Base-by-base conservation (phyloP, 2,329 filamentous ascomycete genomes). In the Colletotrichum truncatum region DNA sequence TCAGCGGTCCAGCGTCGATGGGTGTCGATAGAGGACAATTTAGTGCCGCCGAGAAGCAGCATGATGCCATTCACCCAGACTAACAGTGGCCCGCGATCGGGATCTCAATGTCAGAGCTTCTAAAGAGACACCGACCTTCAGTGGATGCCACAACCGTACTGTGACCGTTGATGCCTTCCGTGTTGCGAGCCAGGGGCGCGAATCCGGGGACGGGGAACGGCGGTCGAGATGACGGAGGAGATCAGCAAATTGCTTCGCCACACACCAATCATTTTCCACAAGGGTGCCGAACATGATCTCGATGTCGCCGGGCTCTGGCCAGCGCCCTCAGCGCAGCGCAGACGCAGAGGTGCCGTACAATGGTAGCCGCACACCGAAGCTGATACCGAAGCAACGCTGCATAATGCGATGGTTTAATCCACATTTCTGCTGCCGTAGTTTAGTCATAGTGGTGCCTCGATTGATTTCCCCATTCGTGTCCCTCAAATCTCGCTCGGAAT, bases 191-290 rank as follows among this genome's bases (percentile, higher is more conserved):
- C 4, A 23, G 7, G 38, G 16, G 12, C 25, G 23, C 38, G n/a
- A 16, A 9, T 9, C 18, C 16, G n/a, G 16, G 39, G 21, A 38
- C 18, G 21, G 32, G 41, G 25, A 39, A 16, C 39, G 28, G 25
- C 48, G 26, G 48, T 25, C 26, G 11, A 30, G 18, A 51, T 63
- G 63, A 63, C 43, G 63, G 43, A 66, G 34, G 25, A 23, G 62
- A 66, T 56, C 36, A 32, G 16, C 49, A 26, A 10, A n/a, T 10
- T 30, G 36, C 23, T n/a, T 28, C 41, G 8, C 30, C 10, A 11
- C 25, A 2, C 34, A 14, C 14, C 26, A 48, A 56, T 36, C 57
- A 62, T 38, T 38, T 25, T 14, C 21, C 11, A 36, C 12, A 38
- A 23, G 41, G 41, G 11, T 39, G n/a, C 34, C 41, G 34, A 21